A percentile compares a stretch with the other conserved stretches of the same genome.
phyloP scores from a whole-genome alignment of 192 early-diverging fungal genomes.

The Backusella australiensis region DNA sequence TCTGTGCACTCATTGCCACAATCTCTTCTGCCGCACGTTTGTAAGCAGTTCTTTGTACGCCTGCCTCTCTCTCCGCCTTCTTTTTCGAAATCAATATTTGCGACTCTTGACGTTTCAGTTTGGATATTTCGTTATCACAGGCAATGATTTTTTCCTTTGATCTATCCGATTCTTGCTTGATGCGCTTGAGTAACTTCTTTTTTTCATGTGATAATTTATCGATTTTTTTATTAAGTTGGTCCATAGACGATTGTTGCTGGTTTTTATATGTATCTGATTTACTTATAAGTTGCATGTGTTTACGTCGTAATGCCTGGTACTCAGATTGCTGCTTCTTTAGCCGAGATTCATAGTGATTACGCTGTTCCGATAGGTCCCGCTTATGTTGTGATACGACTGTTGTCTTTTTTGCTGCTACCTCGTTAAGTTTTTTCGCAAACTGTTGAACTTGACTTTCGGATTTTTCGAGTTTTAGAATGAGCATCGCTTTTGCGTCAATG shows the following conservation, averaged over 20 bases:
- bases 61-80: constrained; percentile 8
- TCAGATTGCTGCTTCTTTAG: constrained; percentile 16
- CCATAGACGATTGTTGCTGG: constrained; percentile 10
- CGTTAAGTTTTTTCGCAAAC: constrained; percentile 2
- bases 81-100: constrained; percentile 7
- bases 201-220: constrained; percentile 25
- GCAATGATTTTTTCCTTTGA: constrained; percentile 6
- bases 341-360: constrained; percentile 14
- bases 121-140: constrained; percentile 11
- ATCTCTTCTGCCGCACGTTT: constrained; percentile 15
- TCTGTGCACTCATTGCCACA: background rate
- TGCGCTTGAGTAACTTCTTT: constrained; percentile 20
- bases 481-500: background rate
- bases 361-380: constrained; percentile 1
- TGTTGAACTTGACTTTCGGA: background rate
- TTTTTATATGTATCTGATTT: constrained; percentile 2
- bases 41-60: background rate
- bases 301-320: constrained; percentile 13
- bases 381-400: constrained; percentile 10
- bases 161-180: constrained; percentile 29
- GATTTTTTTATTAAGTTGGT: constrained; percentile 5
- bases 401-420: background rate
- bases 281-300: constrained; percentile 19
- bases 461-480: constrained; percentile 8
- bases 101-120: constrained; percentile 11